Evolutionary conservation across 176 grass and related monocot species (phyloP).

Genomic region (Tillandsia fasciculata): DNA sequence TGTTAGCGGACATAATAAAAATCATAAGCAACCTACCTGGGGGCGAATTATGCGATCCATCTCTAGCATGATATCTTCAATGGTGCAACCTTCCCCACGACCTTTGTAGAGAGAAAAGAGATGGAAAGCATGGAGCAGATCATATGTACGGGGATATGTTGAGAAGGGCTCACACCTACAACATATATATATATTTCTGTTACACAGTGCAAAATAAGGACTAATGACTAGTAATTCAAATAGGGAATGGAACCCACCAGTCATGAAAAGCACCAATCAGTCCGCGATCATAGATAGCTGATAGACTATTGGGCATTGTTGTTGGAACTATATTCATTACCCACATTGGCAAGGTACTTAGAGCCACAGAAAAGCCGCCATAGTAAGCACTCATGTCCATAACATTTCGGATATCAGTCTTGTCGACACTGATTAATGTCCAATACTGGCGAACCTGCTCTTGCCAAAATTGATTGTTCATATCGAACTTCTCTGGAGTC

Average conservation of each 20-base stretch:
- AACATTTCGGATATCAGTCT: slow-evolving; percentile 63
- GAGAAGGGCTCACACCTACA: slow-evolving; percentile 95
- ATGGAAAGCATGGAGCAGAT: slow-evolving; percentile 70
- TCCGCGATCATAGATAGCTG: slow-evolving; percentile 76
- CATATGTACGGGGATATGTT: slow-evolving; percentile 92
- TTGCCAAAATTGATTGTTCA: slow-evolving; percentile 64
- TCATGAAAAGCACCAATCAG: slow-evolving; percentile 81
- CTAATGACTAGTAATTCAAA: neutral
- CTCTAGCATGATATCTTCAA: slow-evolving; percentile 93
- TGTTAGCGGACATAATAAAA: neutral
- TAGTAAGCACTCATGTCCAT: slow-evolving; percentile 97
- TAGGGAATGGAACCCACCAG: slow-evolving; percentile 46
- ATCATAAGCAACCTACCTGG: slow-evolving; percentile 25
- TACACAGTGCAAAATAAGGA: slow-evolving; percentile 5
- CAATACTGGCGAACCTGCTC: slow-evolving; percentile 67
- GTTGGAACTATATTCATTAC: slow-evolving; percentile 89
- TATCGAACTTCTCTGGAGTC: slow-evolving; percentile 50
- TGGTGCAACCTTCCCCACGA: slow-evolving; percentile 42
- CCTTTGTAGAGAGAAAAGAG: slow-evolving; percentile 75
- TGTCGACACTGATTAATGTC: slow-evolving; percentile 53
- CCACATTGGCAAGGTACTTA: slow-evolving; percentile 68
- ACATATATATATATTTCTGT: slow-evolving; percentile 17
- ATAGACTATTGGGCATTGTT: slow-evolving; percentile 53
- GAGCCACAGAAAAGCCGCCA: slow-evolving; percentile 78
- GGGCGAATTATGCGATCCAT: slow-evolving; percentile 86